Evolutionary conservation across 2,329 filamentous ascomycete species (phyloP).

Genomic region (Trichoderma brevicompactum): DNA sequence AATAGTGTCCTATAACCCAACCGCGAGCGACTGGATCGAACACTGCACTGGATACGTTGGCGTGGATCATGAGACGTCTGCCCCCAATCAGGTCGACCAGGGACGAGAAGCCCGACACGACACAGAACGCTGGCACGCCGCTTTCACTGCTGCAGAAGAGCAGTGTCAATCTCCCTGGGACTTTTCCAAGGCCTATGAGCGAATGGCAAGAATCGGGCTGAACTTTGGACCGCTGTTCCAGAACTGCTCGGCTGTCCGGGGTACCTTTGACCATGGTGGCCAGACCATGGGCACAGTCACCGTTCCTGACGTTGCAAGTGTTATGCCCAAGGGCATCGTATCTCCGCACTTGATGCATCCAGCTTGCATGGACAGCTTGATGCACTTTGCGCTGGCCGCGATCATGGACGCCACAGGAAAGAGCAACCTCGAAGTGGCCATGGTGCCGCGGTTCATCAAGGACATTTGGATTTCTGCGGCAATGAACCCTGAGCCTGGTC

Average conservation of each 20-base stretch:
- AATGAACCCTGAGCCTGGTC: constrained; percentile 1
- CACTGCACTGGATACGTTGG: constrained; percentile 30
- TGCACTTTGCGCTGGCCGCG: constrained; percentile 23
- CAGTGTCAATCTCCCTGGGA: constrained; percentile 13
- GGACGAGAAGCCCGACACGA: constrained; percentile 18
- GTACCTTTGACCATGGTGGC: constrained; percentile 9
- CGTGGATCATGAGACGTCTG: constrained; percentile 15
- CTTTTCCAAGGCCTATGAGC: constrained; percentile 23
- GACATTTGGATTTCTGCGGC: constrained; percentile 20
- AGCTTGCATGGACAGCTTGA: constrained; percentile 28
- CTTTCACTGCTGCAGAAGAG: constrained; percentile 5
- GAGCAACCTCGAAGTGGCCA: constrained; percentile 16
- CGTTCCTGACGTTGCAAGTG: constrained; percentile 23
- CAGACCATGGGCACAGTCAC: constrained; percentile 16
- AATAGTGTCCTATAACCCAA: constrained; percentile 25
- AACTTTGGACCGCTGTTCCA: constrained; percentile 29
- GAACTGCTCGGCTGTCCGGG: constrained; percentile 16
- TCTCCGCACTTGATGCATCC: constrained; percentile 31
- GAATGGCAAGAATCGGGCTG: constrained; percentile 25
- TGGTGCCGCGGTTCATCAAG: constrained; percentile 24
- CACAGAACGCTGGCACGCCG: background rate
- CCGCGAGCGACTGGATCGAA: constrained; percentile 28
- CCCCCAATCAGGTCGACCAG: constrained; percentile 18
- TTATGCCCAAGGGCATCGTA: constrained; percentile 29
- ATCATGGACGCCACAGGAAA: constrained; percentile 8